These are phyloP conservation scores for Morella rubra DNA, from an alignment of 306 rosid species.

Conservation along the genomic window DNA sequence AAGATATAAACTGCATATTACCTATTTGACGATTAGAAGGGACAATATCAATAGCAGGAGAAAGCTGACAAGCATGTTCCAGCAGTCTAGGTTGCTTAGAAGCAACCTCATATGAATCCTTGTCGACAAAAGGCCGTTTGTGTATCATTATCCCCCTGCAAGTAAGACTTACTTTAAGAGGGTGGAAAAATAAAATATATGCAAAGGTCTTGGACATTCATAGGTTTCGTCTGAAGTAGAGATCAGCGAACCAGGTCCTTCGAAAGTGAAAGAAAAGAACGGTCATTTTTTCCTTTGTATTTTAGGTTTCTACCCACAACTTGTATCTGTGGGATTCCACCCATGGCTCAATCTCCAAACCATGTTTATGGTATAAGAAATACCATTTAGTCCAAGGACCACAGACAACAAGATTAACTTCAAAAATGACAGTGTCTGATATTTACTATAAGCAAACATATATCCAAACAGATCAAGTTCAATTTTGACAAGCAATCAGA, in stretches of 20 bases:
- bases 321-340: neutral
- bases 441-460: neutral
- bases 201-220: neutral
- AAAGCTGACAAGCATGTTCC: slow-evolving; percentile 26
- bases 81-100: slow-evolving; percentile 30
- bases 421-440: neutral
- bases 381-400: neutral
- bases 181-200: neutral
- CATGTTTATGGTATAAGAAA: neutral
- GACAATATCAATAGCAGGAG: slow-evolving; percentile 15
- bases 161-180: slow-evolving; percentile 3
- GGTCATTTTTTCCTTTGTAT: neutral
- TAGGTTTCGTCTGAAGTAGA: neutral
- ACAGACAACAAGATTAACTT: neutral
- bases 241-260: neutral
- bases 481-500: neutral
- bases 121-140: slow-evolving; percentile 30
- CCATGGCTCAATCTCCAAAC: neutral
- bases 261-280: neutral
- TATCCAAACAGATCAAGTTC: neutral
- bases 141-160: slow-evolving; percentile 35
- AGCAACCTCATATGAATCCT: slow-evolving; percentile 37
- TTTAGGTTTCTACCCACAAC: neutral
- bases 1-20: slow-evolving; percentile 12
- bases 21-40: slow-evolving; percentile 26